A percentile compares a stretch with the other conserved stretches of the same genome.
Evolutionary conservation across 2,329 filamentous ascomycete species (phyloP).

Genomic region (Paecilomyces dactylethromorphus): DNA sequence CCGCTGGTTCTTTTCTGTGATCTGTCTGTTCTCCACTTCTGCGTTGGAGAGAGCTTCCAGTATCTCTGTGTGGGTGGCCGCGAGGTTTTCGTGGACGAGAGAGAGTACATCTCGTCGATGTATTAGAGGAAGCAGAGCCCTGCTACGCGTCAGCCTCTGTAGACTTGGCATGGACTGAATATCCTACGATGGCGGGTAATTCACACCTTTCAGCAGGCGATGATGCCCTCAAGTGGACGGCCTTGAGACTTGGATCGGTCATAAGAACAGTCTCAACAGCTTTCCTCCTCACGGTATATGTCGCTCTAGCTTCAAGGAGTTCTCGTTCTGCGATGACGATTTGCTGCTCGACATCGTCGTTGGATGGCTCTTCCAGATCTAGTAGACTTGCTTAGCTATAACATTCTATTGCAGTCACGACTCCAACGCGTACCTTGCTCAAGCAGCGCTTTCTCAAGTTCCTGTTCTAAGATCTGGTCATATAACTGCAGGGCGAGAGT

Average conservation of each 20-base stretch:
- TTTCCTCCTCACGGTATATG: constrained; percentile 62
- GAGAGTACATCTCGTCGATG: constrained; percentile 62
- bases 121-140: constrained; percentile 61
- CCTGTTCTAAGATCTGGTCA: constrained; percentile 63
- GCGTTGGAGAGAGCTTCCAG: constrained; percentile 49
- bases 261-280: constrained; percentile 63
- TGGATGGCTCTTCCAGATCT: constrained; percentile 33
- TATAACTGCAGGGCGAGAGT: constrained; percentile 61
- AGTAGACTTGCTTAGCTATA: constrained; percentile 5
- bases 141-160: constrained; percentile 28
- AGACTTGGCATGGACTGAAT: constrained; percentile 3
- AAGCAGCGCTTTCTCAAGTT: constrained; percentile 65
- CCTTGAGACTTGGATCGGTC: constrained; percentile 69
- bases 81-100: constrained; percentile 55
- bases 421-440: constrained; percentile 29
- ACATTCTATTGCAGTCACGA: not conserved
- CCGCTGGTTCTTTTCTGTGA: constrained; percentile 55
- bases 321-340: constrained; percentile 54
- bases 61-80: constrained; percentile 46
- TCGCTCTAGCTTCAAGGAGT: constrained; percentile 63
- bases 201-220: constrained; percentile 67
- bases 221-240: constrained; percentile 63
- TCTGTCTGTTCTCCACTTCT: constrained; percentile 52
- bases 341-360: constrained; percentile 47
- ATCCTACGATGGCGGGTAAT: constrained; percentile 5